Evolutionary conservation across 2,329 filamentous ascomycete genomes (phyloP).

Genomic region (Tolypocladium endophyticum): DNA sequence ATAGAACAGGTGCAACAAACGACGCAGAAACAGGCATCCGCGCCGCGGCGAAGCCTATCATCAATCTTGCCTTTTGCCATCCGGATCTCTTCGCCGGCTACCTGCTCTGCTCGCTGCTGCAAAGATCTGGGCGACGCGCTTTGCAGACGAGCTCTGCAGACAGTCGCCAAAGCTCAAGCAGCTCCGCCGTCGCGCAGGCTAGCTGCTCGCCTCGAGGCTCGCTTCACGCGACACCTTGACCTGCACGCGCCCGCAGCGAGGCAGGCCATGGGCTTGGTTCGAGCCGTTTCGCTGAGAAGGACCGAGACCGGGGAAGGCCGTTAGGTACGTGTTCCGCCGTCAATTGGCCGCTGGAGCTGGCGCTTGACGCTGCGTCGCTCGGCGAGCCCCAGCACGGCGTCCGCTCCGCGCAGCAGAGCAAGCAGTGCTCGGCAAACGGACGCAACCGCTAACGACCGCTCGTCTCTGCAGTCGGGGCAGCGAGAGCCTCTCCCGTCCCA

Average conservation of each 20-base stretch:
- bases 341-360: not conserved
- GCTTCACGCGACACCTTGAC: not conserved
- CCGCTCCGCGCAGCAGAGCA: not conserved
- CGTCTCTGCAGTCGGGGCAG: not conserved
- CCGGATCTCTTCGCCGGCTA: not conserved
- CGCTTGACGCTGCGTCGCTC: not conserved
- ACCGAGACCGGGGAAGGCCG: constrained; percentile 19
- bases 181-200: not conserved
- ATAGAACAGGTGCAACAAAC: not conserved
- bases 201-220: not conserved
- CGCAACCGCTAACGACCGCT: not conserved
- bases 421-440: not conserved
- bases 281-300: constrained; percentile 15
- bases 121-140: not conserved
- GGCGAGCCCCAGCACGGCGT: not conserved
- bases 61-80: not conserved
- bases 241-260: not conserved
- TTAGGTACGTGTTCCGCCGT: constrained; percentile 12
- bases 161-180: not conserved
- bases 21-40: not conserved
- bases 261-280: constrained; percentile 25
- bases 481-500: not conserved
- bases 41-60: not conserved
- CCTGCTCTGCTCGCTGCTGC: not conserved
- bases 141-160: not conserved